A percentile compares a stretch with the other conserved stretches of the same genome.
These are phyloP conservation scores for Vitellaria paradoxa DNA, from an alignment of 179 eudicot species.

Conservation along the genomic window DNA sequence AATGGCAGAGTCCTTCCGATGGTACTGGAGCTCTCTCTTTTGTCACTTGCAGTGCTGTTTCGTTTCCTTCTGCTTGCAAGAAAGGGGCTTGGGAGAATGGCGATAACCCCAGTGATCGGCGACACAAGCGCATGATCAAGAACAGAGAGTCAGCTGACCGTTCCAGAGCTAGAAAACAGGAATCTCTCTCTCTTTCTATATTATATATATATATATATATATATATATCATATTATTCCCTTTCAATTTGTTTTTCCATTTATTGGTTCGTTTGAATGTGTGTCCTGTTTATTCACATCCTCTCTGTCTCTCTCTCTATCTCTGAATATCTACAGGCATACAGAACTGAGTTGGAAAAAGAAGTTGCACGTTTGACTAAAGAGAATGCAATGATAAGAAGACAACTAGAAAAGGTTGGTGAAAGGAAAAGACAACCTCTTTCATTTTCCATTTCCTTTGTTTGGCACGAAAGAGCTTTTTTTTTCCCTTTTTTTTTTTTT, in stretches of 20 bases:
- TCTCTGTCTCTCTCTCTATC: background rate
- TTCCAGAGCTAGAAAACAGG: constrained; percentile 56
- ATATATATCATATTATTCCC: too few species aligned
- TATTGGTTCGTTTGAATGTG: background rate
- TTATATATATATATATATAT: too few species aligned
- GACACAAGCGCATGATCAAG: constrained; percentile 48
- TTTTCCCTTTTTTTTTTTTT: too few species aligned
- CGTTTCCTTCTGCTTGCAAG: constrained; percentile 14
- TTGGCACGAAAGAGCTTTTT: background rate
- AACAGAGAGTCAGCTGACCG: constrained; percentile 58
- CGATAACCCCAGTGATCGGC: constrained; percentile 23
- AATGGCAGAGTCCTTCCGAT: background rate
- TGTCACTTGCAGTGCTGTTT: too few species aligned
- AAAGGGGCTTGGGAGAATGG: constrained; percentile 29
- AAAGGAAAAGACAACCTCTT: too few species aligned
- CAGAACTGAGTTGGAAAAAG: constrained; percentile 33
- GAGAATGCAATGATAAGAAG: constrained; percentile 38
- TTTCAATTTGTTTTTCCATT: too few species aligned
- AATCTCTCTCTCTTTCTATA: background rate
- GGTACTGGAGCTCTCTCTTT: constrained; percentile 5
- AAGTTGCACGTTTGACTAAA: constrained; percentile 24
- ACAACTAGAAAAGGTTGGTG: constrained; percentile 22
- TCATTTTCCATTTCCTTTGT: too few species aligned
- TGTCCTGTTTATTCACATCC: too few species aligned
- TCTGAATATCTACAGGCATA: constrained; percentile 30